Evolutionary conservation across 345 rosid genomes (phyloP), one percentile per base, ranked within the genome.

Genomic region (Murraya koenigii): DNA sequence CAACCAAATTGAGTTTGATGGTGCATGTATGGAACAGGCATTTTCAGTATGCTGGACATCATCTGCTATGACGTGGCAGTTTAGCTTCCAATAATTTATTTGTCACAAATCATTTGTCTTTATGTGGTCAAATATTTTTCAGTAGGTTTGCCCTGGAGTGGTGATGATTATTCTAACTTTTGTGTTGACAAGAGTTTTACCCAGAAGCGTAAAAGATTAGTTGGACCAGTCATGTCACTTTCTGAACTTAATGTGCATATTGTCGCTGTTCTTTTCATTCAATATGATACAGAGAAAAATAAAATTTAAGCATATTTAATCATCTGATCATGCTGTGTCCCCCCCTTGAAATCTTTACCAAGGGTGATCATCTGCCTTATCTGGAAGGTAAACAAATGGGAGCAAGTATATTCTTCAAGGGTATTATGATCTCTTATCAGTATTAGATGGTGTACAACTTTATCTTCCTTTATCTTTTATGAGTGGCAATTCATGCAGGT

Each of bases 401-500:
- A 64, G 66, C 62, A 70, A 63, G 65, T 30, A 56, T 41, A 25
- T 58, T 64, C 58, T 68, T 52, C 2, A 23, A 60, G 60, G 33
- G 4, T 64, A 1, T 68, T 47, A 11, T 66, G 2, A 19, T 32
- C 55, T 6, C 49, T 62, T 66, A 52, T 4, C 6, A 28, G 65
- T 54, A 8, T 36, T 60, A 17, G 49, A 78, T 28, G n/a, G 55
- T 60, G 22, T 67, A 15, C 32, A 30, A 64, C 62, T 49, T 79
- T 38, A 25, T 69, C 69, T 70, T 61, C 32, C 41, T 65, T 7
- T 23, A 19, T 76, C 55, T 60, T 23, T 71, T 47, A 54, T 28
- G 52, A 73, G 30, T 68, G 68, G 39, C 70, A 75, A 83, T 74
- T 79, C 28, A 74, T 87, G 80, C 88, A 96, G 98, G 97, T 96